These are phyloP conservation scores for Rusavskia elegans DNA, from an alignment of 495 filamentous ascomycete species.

Conservation along the genomic window DNA sequence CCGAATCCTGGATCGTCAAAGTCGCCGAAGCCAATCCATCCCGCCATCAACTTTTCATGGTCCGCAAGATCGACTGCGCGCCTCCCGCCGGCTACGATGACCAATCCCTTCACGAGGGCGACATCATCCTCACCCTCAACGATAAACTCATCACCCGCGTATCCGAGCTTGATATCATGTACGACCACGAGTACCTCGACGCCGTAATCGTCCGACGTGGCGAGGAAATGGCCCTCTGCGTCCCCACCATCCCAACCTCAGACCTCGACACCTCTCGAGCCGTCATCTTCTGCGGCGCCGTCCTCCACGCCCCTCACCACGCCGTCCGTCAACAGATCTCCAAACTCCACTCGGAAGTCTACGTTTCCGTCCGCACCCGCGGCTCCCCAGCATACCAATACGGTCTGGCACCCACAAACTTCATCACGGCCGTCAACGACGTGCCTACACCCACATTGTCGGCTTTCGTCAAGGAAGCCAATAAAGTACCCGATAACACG, in stretches of 20 bases:
- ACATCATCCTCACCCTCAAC: conserved; percentile 85
- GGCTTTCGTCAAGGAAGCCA: conserved; percentile 59
- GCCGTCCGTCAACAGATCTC: conserved; percentile 94
- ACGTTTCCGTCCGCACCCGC: conserved; percentile 69
- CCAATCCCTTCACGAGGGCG: conserved; percentile 63
- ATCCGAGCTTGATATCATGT: conserved; percentile 91
- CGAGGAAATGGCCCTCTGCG: conserved; percentile 56
- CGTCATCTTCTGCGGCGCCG: conserved; percentile 88
- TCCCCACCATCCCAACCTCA: conserved; percentile 75
- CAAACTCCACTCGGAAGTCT: conserved; percentile 93
- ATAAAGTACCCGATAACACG: conserved; percentile 84
- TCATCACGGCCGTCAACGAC: conserved; percentile 90
- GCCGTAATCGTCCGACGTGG: conserved; percentile 78
- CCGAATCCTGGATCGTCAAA: conserved; percentile 85
- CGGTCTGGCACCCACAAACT: conserved; percentile 87
- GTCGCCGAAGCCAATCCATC: conserved; percentile 75
- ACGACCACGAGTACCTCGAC: conserved; percentile 68
- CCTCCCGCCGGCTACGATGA: conserved; percentile 26
- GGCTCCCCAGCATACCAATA: conserved; percentile 88
- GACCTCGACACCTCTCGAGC: conserved; percentile 86
- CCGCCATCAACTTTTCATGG: conserved; percentile 94
- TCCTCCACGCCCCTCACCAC: conserved; percentile 85
- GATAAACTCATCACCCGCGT: conserved; percentile 84
- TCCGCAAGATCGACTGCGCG: conserved; percentile 75
- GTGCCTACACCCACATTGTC: conserved; percentile 65